These are phyloP conservation scores for Lecanicillium sp. DNA, from an alignment of 2,329 filamentous ascomycete genomes.

Conservation along the genomic window DNA sequence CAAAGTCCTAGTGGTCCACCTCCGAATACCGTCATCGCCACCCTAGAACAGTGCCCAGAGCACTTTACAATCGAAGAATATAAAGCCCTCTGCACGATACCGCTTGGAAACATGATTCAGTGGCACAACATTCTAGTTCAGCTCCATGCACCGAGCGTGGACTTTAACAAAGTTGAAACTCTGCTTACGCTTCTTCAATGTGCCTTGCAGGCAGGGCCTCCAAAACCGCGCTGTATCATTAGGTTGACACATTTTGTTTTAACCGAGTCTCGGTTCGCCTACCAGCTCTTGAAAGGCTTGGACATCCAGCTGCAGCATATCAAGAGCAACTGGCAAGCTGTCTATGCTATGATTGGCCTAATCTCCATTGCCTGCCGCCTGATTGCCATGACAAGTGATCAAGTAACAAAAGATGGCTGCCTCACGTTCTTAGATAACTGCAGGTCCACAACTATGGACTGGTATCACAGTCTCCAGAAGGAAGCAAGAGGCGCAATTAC, in stretches of 20 bases:
- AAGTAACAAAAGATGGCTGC: not conserved
- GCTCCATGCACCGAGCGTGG: slow-evolving; percentile 38
- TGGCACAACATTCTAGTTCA: slow-evolving; percentile 51
- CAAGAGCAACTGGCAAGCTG: not conserved
- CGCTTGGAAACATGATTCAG: slow-evolving; percentile 41
- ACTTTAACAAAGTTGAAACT: slow-evolving; percentile 43
- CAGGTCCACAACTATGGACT: not conserved
- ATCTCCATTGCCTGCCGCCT: not conserved
- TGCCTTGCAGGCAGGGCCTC: slow-evolving; percentile 40
- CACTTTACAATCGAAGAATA: slow-evolving; percentile 47
- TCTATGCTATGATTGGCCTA: not conserved
- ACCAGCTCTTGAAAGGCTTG: not conserved
- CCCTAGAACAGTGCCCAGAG: slow-evolving; percentile 37
- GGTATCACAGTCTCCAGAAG: not conserved
- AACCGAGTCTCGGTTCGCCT: not conserved
- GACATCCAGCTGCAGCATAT: not conserved
- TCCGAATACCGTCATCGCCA: slow-evolving; percentile 46
- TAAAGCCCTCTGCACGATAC: slow-evolving; percentile 42
- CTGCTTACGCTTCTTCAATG: slow-evolving; percentile 42
- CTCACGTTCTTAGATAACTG: not conserved
- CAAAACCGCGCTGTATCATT: not conserved
- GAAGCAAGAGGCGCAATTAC: not conserved
- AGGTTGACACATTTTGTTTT: not conserved
- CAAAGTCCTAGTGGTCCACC: slow-evolving; percentile 21
- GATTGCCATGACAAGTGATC: not conserved